phyloP scores from a whole-genome alignment of 441 rosid genomes.

The Eutrema salsugineum region DNA sequence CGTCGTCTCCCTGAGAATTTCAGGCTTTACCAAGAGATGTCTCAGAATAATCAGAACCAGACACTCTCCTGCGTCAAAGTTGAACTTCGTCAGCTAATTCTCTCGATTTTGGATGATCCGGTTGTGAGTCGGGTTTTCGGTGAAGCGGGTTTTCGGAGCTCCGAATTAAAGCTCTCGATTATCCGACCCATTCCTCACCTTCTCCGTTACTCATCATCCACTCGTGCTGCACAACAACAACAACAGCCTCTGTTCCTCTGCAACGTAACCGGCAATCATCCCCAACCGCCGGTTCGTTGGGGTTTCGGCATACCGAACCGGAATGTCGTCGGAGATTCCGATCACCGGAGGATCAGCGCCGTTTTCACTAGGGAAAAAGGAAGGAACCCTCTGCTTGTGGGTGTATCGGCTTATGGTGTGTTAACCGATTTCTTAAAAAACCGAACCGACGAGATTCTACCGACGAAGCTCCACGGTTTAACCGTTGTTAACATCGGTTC shows the following conservation, averaged over 20 bases:
- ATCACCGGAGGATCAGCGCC: conserved; percentile 52
- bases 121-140: conserved; percentile 87
- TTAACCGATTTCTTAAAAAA: conserved; percentile 46
- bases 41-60: conserved; percentile 33
- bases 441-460: conserved; percentile 34
- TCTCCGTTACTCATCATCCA: conserved; percentile 53
- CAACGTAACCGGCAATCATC: conserved; percentile 35
- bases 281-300: conserved; percentile 37
- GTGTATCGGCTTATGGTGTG: conserved; percentile 50
- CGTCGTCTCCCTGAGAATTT: conserved; percentile 84
- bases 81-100: conserved; percentile 68
- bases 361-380: conserved; percentile 44
- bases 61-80: conserved; percentile 60
- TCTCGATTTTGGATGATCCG: conserved; percentile 91
- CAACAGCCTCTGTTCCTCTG: conserved; percentile 65
- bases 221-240: conserved; percentile 25
- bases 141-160: conserved; percentile 86
- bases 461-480: conserved; percentile 40
- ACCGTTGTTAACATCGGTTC: conserved; percentile 37
- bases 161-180: conserved; percentile 77
- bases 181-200: conserved; percentile 69
- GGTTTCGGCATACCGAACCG: conserved; percentile 44
- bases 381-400: conserved; percentile 75
- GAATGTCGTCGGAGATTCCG: conserved; percentile 46
- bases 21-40: conserved; percentile 59